phyloP scores from a whole-genome alignment of 208 protist genomes.

The Trypanosoma avium region DNA sequence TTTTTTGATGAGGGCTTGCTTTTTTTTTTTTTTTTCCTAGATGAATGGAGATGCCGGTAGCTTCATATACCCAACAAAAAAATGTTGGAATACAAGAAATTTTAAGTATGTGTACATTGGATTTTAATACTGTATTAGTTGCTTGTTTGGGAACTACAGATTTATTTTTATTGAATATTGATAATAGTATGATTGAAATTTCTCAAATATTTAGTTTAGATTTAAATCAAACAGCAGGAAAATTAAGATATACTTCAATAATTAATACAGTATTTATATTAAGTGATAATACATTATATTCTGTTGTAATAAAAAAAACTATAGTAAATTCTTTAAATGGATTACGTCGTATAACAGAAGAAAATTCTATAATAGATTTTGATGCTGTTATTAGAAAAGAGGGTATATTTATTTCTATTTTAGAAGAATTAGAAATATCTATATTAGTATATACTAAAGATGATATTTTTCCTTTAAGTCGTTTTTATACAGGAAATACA shows the following conservation, averaged over 20 bases:
- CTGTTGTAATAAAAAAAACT: neutral
- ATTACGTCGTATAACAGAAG: neutral
- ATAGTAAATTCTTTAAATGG: neutral
- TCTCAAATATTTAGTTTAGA: slow-evolving; percentile 8
- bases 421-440: slow-evolving; percentile 8
- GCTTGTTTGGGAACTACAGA: slow-evolving; percentile 16
- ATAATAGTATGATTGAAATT: slow-evolving; percentile 1
- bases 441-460: slow-evolving; percentile 13
- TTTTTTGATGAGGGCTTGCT: too few relatives aligned
- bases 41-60: slow-evolving; percentile 19
- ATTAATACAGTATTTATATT: slow-evolving; percentile 1
- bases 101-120: slow-evolving; percentile 9
- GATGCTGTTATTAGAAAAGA: slow-evolving; percentile 18
- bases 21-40: neutral
- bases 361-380: slow-evolving; percentile 15
- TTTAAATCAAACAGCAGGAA: neutral
- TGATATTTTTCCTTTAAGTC: slow-evolving; percentile 10
- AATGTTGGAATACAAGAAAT: slow-evolving; percentile 14
- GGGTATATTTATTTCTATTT: slow-evolving; percentile 12
- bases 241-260: slow-evolving; percentile 12
- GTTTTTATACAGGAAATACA: slow-evolving; percentile 8
- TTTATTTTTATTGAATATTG: slow-evolving; percentile 15
- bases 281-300: slow-evolving; percentile 2
- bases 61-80: slow-evolving; percentile 8
- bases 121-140: slow-evolving; percentile 14